phyloP scores from a whole-genome alignment of 176 grass and related monocot species.

The Pontederia crassipes region DNA sequence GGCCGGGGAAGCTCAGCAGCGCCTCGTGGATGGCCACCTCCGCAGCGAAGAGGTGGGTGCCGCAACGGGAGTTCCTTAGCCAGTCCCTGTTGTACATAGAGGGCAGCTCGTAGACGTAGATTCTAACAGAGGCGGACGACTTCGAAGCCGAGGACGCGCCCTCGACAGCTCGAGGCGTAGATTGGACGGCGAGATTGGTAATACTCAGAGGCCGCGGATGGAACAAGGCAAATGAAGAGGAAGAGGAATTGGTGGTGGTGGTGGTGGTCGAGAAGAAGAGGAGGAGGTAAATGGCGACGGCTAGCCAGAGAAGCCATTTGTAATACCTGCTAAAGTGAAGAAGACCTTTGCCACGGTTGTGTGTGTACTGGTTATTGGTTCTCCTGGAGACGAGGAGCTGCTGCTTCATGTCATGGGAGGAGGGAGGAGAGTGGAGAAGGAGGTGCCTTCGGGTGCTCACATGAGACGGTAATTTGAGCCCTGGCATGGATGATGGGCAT shows the following conservation, averaged over 20 bases:
- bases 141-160: constrained; percentile 11
- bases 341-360: constrained; percentile 1
- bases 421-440: no score
- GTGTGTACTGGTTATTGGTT: neutral
- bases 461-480: no score
- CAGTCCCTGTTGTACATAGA: constrained; percentile 56
- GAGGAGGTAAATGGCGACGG: constrained; percentile 43
- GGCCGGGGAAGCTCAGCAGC: constrained; percentile 31
- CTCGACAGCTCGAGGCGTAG: neutral
- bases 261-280: constrained; percentile 7
- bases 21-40: constrained; percentile 87
- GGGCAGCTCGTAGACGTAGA: constrained; percentile 82
- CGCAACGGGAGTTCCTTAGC: constrained; percentile 41
- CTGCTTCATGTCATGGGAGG: no score
- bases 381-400: no score
- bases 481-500: no score
- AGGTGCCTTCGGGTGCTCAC: no score
- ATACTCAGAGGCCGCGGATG: constrained; percentile 5
- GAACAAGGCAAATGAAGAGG: constrained; percentile 10
- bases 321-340: constrained; percentile 34
- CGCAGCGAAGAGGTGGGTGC: constrained; percentile 69
- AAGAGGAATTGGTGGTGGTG: constrained; percentile 18
- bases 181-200: constrained; percentile 23
- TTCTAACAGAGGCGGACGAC: constrained; percentile 22
- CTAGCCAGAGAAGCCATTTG: constrained; percentile 38